Evolutionary conservation across 208 protist species (phyloP), one percentile per base, ranked within the genome.

Genomic region (Crithidia brevicula): DNA sequence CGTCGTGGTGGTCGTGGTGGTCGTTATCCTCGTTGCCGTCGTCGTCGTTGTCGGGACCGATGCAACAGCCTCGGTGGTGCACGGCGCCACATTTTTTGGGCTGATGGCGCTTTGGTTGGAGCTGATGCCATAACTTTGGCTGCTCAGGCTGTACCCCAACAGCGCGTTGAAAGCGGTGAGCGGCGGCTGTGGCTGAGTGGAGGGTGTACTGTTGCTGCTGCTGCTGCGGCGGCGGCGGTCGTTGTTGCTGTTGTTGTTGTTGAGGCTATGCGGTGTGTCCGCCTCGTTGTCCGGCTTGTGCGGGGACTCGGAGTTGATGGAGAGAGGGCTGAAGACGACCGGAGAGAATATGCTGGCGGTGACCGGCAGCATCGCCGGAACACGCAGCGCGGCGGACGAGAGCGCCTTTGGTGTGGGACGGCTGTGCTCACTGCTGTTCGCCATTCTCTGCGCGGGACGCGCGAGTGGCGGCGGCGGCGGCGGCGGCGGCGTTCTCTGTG

Each of bases 81-180:
- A 9, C 3, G 8, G 23, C 16, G 28, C 15, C 3, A 16, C 28
- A 31, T 18, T 16, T 43, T 58, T 38, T 7, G 33, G 52, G 52
- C 13, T 43, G 18, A 43, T 15, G 31, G 52, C 33, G 33, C 52
- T 58, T 6, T 43, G 52, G 52, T 58, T 58, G 6, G 52, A 58
- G 33, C 33, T 58, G 52, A 58, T 43, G 52, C 52, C 33, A 33
- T 58, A 27, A 1, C 31, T 43, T 15, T 58, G 52, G 20, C 52
- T 58, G 52, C 33, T 43, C 18, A 27, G 7, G 52, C 52, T 58
- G 52, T 58, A 42, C 31, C 52, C 33, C 18, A 43, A 2, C 8
- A 18, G 13, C 13, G 52, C 33, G 23, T 10, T 28, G 52, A 58
- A 58, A 16, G n/a, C n/a, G 23, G 52, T 27, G 6, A 10, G 3